phyloP scores from a whole-genome alignment of 352 stramenopile genomes.

The Thalassiosira ordinaria region DNA sequence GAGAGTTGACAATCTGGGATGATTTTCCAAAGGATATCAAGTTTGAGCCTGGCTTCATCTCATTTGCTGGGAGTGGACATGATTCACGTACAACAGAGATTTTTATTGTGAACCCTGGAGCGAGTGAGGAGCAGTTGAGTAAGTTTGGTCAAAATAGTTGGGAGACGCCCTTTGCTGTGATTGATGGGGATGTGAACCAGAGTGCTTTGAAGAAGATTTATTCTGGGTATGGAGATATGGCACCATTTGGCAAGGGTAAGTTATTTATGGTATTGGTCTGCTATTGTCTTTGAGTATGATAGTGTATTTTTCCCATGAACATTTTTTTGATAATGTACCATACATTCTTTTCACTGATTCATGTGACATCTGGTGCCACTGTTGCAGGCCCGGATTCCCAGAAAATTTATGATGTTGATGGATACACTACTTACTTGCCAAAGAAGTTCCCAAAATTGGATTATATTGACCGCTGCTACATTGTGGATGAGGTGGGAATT shows the following conservation, averaged over 20 bases:
- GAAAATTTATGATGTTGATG: conserved; percentile 52
- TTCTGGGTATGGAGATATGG: conserved; percentile 65
- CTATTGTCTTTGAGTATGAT: too few relatives aligned
- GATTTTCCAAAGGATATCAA: conserved; percentile 41
- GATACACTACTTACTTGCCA: conserved; percentile 56
- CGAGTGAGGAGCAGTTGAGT: conserved; percentile 46
- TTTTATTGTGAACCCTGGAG: conserved; percentile 70
- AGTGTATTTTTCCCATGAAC: too few relatives aligned
- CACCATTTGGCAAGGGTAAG: conserved; percentile 52
- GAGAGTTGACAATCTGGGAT: conserved; percentile 51
- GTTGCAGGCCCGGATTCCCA: conserved; percentile 28
- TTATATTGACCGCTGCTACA: conserved; percentile 55
- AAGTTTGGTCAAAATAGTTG: conserved; percentile 65
- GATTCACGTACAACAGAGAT: conserved; percentile 63
- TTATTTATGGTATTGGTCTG: conserved; percentile 17
- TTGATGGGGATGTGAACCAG: conserved; percentile 31
- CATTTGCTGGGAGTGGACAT: conserved; percentile 60
- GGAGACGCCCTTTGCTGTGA: conserved; percentile 68
- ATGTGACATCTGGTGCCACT: too few relatives aligned
- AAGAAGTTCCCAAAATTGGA: conserved; percentile 57
- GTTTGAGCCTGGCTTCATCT: conserved; percentile 61
- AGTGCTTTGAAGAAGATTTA: conserved; percentile 46
- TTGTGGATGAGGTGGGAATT: conserved; percentile 33
- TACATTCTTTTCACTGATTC: too few relatives aligned
- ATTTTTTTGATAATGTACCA: too few relatives aligned